Base-by-base conservation (phyloP, 306 rosid genomes). In the Quercus engelmannii region DNA sequence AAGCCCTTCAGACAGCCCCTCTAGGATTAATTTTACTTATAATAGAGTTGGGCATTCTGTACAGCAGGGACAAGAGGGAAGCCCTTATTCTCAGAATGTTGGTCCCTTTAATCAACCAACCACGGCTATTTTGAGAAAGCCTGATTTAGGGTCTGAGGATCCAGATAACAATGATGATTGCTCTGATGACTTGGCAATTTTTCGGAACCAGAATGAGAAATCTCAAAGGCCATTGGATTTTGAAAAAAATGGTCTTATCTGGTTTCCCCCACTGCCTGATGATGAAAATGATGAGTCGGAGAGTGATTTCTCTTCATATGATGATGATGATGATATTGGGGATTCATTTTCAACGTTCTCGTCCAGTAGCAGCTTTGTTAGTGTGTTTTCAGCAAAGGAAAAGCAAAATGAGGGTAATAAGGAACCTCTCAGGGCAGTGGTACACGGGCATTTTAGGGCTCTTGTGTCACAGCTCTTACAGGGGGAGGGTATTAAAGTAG, bases 221-320 rank as follows among this genome's bases (percentile, higher is more conserved):
- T 83, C 82, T 52, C 87, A 73, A 76, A 87, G 92, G 82, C 95
- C 97, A 20, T 87, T 92, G 88, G 97, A 90, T 90, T 95, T 95
- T 89, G 94, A 87, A 86, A 89, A 91, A 86, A 90, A 90, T 82
- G 92, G 86, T 81, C 91, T 20, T 70, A 88, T 95, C 73, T 95
- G 98, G 98, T 89, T 85, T 64, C 98, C 99, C 19, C 97, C 98
- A 77, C 96, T 92, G 1, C 98, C 97, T 49, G 98, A 87, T 43
- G 88, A 90, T 83, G 97, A 83, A 83, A 81, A 84, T 76, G 90
- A 88, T 30, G 98, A 93, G 46, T 84, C 77, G 21, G 99, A 93
- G 67, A 85, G 82, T 64, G 84, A 85, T 76, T 87, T 88, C 77
- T 88, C 90, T 79, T 58, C 90, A 26, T 95, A 91, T 69, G 97